Evolutionary conservation across 192 early-diverging fungal species (phyloP).

Genomic region (Mortierella alpina): DNA sequence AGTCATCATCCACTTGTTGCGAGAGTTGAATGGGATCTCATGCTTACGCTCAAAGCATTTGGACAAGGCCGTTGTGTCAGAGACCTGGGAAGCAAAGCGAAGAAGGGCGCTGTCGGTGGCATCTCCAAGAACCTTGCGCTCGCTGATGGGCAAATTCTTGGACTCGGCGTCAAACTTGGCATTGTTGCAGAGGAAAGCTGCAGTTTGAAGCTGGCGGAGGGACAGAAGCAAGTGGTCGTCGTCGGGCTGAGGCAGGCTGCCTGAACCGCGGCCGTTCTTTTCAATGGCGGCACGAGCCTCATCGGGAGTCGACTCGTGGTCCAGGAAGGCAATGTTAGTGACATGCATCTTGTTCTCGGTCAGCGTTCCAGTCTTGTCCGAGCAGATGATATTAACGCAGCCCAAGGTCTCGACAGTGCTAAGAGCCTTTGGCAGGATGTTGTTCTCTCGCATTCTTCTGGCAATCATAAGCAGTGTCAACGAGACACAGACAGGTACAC

Average conservation of each 20-base stretch:
- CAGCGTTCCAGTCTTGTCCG: slow-evolving; percentile 93
- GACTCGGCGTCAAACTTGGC: slow-evolving; percentile 71
- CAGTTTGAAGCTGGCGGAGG: slow-evolving; percentile 56
- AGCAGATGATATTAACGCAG: slow-evolving; percentile 75
- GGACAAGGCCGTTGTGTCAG: slow-evolving; percentile 51
- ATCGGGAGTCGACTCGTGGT: slow-evolving; percentile 38
- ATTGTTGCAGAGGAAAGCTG: slow-evolving; percentile 72
- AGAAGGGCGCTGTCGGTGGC: slow-evolving; percentile 88
- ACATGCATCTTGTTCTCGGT: slow-evolving; percentile 83
- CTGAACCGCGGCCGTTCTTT: slow-evolving; percentile 5
- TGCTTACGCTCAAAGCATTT: slow-evolving; percentile 47
- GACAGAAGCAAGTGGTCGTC: slow-evolving; percentile 20
- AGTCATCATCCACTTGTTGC: slow-evolving; percentile 77
- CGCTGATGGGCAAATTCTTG: slow-evolving; percentile 53
- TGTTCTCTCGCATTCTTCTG: slow-evolving; percentile 72
- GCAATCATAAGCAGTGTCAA: slow-evolving; percentile 81
- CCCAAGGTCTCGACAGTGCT: slow-evolving; percentile 89
- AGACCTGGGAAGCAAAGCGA: slow-evolving; percentile 65
- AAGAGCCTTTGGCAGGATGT: slow-evolving; percentile 82
- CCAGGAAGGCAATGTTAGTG: slow-evolving; percentile 48
- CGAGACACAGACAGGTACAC: slow-evolving; percentile 80
- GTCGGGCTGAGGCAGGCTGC: slow-evolving; percentile 10
- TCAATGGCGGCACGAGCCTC: slow-evolving; percentile 19
- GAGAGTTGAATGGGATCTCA: slow-evolving; percentile 79
- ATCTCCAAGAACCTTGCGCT: slow-evolving; percentile 80